Conservation (phyloP, 2,329 filamentous ascomycete species). For the Tricladium varicosporioides region DNA sequence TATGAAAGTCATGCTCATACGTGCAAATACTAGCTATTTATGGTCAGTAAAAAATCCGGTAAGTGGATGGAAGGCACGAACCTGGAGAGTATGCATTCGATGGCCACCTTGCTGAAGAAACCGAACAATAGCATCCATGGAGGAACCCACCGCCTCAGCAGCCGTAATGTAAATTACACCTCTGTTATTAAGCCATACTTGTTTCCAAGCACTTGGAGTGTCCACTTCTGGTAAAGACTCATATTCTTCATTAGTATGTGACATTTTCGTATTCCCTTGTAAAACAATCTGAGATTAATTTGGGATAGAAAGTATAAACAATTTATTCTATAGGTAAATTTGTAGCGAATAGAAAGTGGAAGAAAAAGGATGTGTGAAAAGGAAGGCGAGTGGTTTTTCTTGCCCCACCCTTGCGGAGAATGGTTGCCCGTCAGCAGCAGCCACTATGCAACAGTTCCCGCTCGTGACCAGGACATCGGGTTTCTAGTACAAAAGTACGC, state of each 20-base stretch:
- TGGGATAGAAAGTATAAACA: too few species aligned
- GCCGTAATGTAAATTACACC: slow-evolving; percentile 70
- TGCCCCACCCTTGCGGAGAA: not conserved
- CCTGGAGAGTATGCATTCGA: slow-evolving; percentile 79
- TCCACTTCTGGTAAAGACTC: slow-evolving; percentile 1
- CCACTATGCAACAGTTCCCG: not conserved
- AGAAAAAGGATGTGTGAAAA: not conserved
- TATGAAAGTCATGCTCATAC: slow-evolving; percentile 30
- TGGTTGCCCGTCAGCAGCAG: not conserved
- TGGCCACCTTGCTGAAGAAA: slow-evolving; percentile 70
- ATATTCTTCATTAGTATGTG: slow-evolving; percentile 4
- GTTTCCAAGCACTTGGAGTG: slow-evolving; percentile 14
- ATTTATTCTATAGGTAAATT: too few species aligned
- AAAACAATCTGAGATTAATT: too few species aligned
- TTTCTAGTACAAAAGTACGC: not conserved
- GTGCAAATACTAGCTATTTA: slow-evolving; percentile 30
- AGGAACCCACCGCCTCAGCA: slow-evolving; percentile 74
- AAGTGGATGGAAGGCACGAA: slow-evolving; percentile 50
- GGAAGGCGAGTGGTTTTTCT: slow-evolving; percentile 29
- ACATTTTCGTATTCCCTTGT: too few species aligned
- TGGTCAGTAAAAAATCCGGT: slow-evolving; percentile 66
- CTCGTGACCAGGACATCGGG: not conserved
- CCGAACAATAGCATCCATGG: slow-evolving; percentile 83
- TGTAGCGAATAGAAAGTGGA: not conserved
- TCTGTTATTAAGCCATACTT: slow-evolving; percentile 64